These are phyloP conservation scores for Phaeodactylum tricornutum DNA, from an alignment of 108 stramenopile genomes.

Conservation along the genomic window DNA sequence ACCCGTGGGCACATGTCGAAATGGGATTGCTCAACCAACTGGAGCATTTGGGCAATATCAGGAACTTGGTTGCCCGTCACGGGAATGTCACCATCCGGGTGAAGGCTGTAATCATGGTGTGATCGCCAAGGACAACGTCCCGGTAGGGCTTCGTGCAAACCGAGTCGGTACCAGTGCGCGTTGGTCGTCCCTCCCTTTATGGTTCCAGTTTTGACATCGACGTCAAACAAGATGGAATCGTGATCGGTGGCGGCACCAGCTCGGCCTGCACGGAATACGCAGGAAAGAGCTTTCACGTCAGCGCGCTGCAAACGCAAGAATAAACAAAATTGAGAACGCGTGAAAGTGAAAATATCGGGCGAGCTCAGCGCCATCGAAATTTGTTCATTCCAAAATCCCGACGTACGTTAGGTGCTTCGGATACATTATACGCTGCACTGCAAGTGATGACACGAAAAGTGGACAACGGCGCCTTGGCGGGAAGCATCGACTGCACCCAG, in stretches of 20 bases:
- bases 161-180: conserved; percentile 94
- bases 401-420: too few species aligned
- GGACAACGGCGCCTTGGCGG: conserved; percentile 88
- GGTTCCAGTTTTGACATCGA: conserved; percentile 75
- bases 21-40: conserved; percentile 66
- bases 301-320: too few species aligned
- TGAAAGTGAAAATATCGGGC: too few species aligned
- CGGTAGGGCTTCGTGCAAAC: conserved; percentile 40
- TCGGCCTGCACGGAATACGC: conserved; percentile 94
- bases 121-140: conserved; percentile 71
- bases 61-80: conserved; percentile 52
- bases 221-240: conserved; percentile 91
- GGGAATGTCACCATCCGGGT: conserved; percentile 75
- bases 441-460: conserved; percentile 97
- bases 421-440: conserved; percentile 56
- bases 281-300: conserved; percentile 82
- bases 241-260: conserved; percentile 90
- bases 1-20: conserved; percentile 72
- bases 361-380: too few species aligned
- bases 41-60: conserved; percentile 56
- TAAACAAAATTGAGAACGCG: too few species aligned
- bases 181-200: conserved; percentile 91
- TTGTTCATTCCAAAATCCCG: too few species aligned
- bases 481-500: conserved; percentile 75
- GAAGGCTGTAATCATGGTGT: conserved; percentile 44